Conservation (phyloP, 352 stramenopile species). For the Phytophthora multivora region DNA sequence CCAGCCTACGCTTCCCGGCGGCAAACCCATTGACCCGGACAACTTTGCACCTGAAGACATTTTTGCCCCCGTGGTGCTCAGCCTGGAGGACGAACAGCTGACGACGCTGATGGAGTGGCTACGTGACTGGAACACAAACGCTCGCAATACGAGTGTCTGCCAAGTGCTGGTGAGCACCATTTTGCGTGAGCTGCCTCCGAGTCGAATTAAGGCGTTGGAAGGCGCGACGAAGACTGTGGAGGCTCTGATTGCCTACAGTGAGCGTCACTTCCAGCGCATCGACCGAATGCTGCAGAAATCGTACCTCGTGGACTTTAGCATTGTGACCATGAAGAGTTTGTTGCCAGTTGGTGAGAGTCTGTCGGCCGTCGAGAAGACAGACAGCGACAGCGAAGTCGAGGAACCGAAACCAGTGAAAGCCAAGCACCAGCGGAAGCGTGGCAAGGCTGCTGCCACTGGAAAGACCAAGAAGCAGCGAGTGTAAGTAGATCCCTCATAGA, state of each 20-base stretch:
- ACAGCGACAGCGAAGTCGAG: constrained; percentile 41
- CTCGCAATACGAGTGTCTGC: constrained; percentile 92
- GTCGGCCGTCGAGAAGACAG: constrained; percentile 42
- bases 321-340: constrained; percentile 88
- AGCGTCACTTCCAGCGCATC: constrained; percentile 97
- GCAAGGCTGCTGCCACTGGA: constrained; percentile 18
- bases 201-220: constrained; percentile 73
- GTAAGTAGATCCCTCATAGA: constrained; percentile 46
- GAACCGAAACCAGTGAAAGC: constrained; percentile 26
- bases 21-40: constrained; percentile 50
- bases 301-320: constrained; percentile 96
- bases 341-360: constrained; percentile 47
- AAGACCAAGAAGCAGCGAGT: constrained; percentile 56
- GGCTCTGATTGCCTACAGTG: constrained; percentile 96
- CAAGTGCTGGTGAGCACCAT: constrained; percentile 94
- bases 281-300: constrained; percentile 96
- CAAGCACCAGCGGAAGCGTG: constrained; percentile 34
- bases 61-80: constrained; percentile 66
- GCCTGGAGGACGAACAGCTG: constrained; percentile 85
- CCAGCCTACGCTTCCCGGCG: constrained; percentile 47
- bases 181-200: constrained; percentile 72
- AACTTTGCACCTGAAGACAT: constrained; percentile 66
- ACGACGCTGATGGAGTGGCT: constrained; percentile 93
- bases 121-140: constrained; percentile 98
- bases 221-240: constrained; percentile 85